Percentiles rank a stretch among this genome's conserved stretches.
Evolutionary conservation across 441 rosid genomes (phyloP).

Genomic region (Euphorbia schlechtendalii): DNA sequence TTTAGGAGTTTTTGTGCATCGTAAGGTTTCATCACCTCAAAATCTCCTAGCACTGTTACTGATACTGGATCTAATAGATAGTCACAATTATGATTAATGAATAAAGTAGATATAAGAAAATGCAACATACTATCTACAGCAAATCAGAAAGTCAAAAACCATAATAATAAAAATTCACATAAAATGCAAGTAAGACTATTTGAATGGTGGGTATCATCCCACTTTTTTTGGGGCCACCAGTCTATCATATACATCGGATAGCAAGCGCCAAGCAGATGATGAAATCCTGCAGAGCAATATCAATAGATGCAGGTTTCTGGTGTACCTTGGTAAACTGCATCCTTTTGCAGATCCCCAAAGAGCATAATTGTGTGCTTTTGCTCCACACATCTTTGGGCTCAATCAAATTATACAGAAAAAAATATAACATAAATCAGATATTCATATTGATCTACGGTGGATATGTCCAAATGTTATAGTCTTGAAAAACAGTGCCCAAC

Average conservation of each 20-base stretch:
- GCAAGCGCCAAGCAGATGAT: neutral
- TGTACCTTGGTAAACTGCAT: constrained; percentile 10
- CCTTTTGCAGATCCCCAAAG: constrained; percentile 1
- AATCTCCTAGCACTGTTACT: no score
- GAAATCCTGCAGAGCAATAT: neutral
- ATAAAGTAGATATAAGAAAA: neutral
- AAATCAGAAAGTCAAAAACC: constrained; percentile 18
- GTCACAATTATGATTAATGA: no score
- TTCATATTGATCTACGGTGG: neutral
- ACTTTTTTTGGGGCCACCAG: neutral
- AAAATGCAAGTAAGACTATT: neutral
- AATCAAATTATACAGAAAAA: neutral
- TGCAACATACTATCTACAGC: neutral
- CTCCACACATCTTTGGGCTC: neutral
- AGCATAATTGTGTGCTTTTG: neutral
- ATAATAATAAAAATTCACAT: neutral
- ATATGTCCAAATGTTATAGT: neutral
- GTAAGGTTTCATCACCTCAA: no score
- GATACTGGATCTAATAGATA: no score
- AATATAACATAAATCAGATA: neutral
- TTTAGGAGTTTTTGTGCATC: no score
- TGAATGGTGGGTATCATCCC: constrained; percentile 18
- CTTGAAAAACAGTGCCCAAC: neutral
- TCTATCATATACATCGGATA: neutral
- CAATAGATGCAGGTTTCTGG: neutral